Evolutionary conservation across 352 stramenopile species (phyloP), one percentile per base, ranked within the genome.

Genomic region (Phytophthora tubulina): DNA sequence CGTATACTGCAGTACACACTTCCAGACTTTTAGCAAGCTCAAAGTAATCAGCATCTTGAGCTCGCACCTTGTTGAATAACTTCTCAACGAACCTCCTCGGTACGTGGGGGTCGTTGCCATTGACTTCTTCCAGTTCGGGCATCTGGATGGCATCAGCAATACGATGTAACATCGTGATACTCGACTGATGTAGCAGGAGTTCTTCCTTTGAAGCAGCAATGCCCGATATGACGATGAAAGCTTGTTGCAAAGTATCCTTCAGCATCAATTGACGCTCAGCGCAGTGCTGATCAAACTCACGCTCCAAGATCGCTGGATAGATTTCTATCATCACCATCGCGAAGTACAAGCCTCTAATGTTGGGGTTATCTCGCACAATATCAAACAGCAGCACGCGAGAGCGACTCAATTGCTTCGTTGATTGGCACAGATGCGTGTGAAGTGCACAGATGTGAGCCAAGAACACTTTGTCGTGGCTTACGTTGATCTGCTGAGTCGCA

Each of bases 361-460:
- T 76, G 1, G 70, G 56, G 53, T 86, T 81, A 7, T 50, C 55
- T 27, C 74, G 61, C 15, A 89, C 9, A 9, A 91, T 14, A 32
- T 91, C 79, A 21, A 86, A 82, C 1, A 88, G 50, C 48, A 91
- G 42, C 41, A 88, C 75, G 2, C 79, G 78, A 4, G 74, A 72
- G 7, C 78, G 38, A 42, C 53, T 31, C 13, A 72, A 36, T 36
- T 79, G 72, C 8, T 55, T 50, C 6, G 70, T 66, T 0, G 61
- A 58, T 13, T 60, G 59, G 30, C 81, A 89, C 17, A 91, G 50
- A 21, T 69, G 62, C 7, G 75, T 67, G 39, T 84, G 65, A 2
- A 91, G 73, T 4, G 73, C 69, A 38, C 70, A 81, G 2, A 80
- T 68, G n/a, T 89, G 79, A 2, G 65, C 62, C 27, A 91, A 45